Percentiles rank a stretch among this genome's conserved stretches.
These are phyloP conservation scores for Chimonanthus praecox DNA, from an alignment of 164 flowering plant genomes.

Conservation along the genomic window DNA sequence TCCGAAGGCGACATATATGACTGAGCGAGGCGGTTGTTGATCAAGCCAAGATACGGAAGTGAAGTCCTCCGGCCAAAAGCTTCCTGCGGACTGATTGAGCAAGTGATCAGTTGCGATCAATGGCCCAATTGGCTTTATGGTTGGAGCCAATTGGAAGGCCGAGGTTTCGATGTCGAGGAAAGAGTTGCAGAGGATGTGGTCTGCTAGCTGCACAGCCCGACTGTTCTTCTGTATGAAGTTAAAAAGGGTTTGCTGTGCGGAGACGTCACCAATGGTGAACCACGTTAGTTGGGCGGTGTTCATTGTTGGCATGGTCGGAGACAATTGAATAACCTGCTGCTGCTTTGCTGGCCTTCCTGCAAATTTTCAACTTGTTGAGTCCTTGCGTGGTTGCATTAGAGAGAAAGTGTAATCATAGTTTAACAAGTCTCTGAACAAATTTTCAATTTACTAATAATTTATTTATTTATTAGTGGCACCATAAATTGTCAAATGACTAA, in stretches of 20 bases:
- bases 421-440: no score
- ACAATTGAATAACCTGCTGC: conserved; percentile 11
- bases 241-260: not conserved
- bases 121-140: conserved; percentile 24
- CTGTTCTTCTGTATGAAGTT: not conserved
- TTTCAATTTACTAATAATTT: no score
- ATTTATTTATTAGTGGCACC: no score
- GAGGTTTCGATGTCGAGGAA: conserved; percentile 21
- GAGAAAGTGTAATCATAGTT: no score
- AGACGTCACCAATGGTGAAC: conserved; percentile 12
- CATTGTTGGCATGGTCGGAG: conserved; percentile 16
- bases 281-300: conserved; percentile 9
- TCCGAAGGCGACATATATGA: conserved; percentile 5
- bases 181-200: conserved; percentile 25
- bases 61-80: conserved; percentile 8
- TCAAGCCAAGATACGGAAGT: conserved; percentile 5
- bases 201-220: conserved; percentile 2
- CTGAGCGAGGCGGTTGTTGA: not conserved
- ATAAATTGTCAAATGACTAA: no score
- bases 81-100: conserved; percentile 1
- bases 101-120: conserved; percentile 5
- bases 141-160: conserved; percentile 7
- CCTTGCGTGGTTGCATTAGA: no score
- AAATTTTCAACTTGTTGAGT: not conserved
- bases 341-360: conserved; percentile 14